A percentile compares a stretch with the other conserved stretches of the same genome.
Evolutionary conservation across 495 filamentous ascomycete genomes (phyloP).

Genomic region (Physcia stellaris): DNA sequence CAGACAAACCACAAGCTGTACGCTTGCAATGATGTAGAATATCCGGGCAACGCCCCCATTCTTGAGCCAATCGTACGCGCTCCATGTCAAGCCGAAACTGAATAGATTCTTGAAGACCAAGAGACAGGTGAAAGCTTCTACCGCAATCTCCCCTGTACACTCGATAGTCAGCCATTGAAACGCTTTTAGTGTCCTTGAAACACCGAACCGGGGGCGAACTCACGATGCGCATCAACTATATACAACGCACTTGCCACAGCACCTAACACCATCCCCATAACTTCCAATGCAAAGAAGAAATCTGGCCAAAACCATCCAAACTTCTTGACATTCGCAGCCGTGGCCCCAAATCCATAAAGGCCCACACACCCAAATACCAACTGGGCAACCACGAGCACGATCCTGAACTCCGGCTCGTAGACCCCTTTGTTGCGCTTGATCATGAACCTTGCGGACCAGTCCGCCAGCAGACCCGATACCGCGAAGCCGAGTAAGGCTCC

Average conservation of each 20-base stretch:
- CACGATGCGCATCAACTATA: constrained; percentile 86
- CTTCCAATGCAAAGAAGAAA: constrained; percentile 62
- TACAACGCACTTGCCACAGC: constrained; percentile 80
- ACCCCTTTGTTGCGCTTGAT: constrained; percentile 63
- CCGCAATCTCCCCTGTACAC: constrained; percentile 54
- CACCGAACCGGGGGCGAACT: constrained; percentile 15
- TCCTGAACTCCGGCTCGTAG: constrained; percentile 85
- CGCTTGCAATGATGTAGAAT: constrained; percentile 59
- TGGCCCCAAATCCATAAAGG: constrained; percentile 72
- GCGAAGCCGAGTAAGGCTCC: constrained; percentile 69
- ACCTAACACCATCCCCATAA: constrained; percentile 82
- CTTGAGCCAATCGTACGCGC: constrained; percentile 69
- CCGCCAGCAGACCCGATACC: constrained; percentile 57
- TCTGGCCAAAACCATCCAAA: constrained; percentile 64
- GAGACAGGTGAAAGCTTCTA: constrained; percentile 84
- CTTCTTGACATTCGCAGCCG: constrained; percentile 36
- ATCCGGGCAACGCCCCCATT: constrained; percentile 39
- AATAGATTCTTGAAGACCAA: constrained; percentile 92
- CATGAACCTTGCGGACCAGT: constrained; percentile 56
- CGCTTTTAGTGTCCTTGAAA: neutral
- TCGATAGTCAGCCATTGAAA: constrained; percentile 2
- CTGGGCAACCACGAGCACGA: constrained; percentile 70
- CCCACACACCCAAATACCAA: constrained; percentile 65
- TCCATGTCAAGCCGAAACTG: constrained; percentile 71
- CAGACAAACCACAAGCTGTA: constrained; percentile 63